These are phyloP conservation scores for Hymenoscyphus repandus DNA, from an alignment of 2,329 filamentous ascomycete genomes.

Conservation along the genomic window DNA sequence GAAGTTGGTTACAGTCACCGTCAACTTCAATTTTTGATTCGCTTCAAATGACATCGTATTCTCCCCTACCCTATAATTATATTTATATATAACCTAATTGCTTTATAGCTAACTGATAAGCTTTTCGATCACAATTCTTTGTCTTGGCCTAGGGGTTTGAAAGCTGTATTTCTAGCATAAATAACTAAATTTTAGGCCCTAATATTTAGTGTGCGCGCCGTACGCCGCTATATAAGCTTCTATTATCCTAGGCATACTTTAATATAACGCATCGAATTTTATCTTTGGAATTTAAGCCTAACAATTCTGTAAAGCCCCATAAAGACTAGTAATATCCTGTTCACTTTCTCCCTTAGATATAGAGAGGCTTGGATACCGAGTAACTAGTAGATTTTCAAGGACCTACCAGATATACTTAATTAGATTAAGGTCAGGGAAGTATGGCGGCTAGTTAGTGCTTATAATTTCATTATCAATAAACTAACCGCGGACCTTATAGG, in stretches of 20 bases:
- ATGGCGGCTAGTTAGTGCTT: slow-evolving; percentile 4
- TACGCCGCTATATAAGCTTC: background rate
- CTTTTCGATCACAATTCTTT: too few species aligned
- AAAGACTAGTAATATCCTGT: background rate
- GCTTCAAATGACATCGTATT: too few species aligned
- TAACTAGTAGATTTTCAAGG: background rate
- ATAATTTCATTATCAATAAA: slow-evolving; percentile 9
- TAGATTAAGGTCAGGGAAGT: slow-evolving; percentile 7
- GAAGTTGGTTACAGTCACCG: too few species aligned
- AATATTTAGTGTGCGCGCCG: background rate
- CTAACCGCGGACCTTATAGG: slow-evolving; percentile 10
- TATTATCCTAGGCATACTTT: background rate
- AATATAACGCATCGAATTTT: background rate
- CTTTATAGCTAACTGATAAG: too few species aligned
- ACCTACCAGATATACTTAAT: slow-evolving; percentile 3
- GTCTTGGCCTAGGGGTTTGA: too few species aligned
- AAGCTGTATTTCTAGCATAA: too few species aligned
- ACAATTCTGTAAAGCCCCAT: background rate
- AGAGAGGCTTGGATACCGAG: background rate
- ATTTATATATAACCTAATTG: too few species aligned
- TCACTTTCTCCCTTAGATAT: background rate
- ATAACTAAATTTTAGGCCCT: too few species aligned
- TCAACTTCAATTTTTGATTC: too few species aligned
- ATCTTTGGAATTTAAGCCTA: background rate
- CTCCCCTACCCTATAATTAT: too few species aligned